Percentiles rank a stretch among this genome's conserved stretches.
phyloP scores from a whole-genome alignment of 352 stramenopile genomes.

The Phytopythium mirpurense region DNA sequence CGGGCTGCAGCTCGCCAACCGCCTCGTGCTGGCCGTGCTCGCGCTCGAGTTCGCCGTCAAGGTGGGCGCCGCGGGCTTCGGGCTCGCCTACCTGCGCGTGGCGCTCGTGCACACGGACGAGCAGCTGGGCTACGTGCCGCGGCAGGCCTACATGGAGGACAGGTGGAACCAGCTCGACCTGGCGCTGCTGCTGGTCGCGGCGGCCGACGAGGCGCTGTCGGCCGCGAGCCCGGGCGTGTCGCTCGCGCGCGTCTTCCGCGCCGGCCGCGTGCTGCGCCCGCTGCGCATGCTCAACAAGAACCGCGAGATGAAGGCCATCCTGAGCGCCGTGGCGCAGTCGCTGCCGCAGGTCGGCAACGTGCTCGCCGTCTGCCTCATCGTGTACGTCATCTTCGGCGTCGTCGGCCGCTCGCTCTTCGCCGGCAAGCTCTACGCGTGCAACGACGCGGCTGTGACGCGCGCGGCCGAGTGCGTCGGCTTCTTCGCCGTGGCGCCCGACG shows the following conservation, averaged over 20 bases:
- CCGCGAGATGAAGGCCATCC: constrained; percentile 70
- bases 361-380: constrained; percentile 60
- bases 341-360: constrained; percentile 72
- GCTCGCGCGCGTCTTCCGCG: constrained; percentile 54
- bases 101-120: constrained; percentile 61
- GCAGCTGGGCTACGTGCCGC: constrained; percentile 48
- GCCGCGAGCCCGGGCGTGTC: constrained; percentile 33
- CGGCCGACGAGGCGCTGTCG: constrained; percentile 54
- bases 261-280: constrained; percentile 55
- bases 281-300: constrained; percentile 75
- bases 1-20: constrained; percentile 33
- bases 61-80: constrained; percentile 45
- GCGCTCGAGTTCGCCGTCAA: constrained; percentile 61
- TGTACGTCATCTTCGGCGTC: constrained; percentile 76
- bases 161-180: constrained; percentile 75
- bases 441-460: constrained; percentile 33
- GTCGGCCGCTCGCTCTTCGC: constrained; percentile 65
- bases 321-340: constrained; percentile 62
- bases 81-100: constrained; percentile 54
- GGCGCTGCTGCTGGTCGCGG: constrained; percentile 43
- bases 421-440: constrained; percentile 61
- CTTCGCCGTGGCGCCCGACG: constrained; percentile 41
- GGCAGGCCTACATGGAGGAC: constrained; percentile 74
- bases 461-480: constrained; percentile 52
- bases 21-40: constrained; percentile 43